phyloP scores from a whole-genome alignment of 2,329 filamentous ascomycete species.

The Pseudogymnoascus sp. region DNA sequence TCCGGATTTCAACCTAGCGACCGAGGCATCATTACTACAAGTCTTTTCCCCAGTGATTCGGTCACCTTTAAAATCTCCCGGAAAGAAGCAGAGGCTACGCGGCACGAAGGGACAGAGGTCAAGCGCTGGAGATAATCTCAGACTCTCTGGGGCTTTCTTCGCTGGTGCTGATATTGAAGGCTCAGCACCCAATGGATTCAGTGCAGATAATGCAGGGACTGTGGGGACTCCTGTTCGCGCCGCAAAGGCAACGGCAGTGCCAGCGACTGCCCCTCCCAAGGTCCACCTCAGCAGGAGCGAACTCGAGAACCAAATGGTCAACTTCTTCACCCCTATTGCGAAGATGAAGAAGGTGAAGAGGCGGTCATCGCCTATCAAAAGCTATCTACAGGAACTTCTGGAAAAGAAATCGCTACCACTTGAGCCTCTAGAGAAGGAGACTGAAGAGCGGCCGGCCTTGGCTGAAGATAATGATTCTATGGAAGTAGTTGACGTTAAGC shows the following conservation, averaged over 20 bases:
- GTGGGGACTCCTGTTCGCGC: neutral
- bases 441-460: neutral
- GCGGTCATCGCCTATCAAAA: conserved; percentile 9
- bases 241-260: neutral
- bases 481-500: neutral
- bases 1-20: neutral
- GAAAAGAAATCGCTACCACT: conserved; percentile 1
- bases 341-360: conserved; percentile 8
- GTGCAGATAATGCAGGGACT: neutral
- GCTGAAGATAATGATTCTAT: neutral
- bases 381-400: conserved; percentile 6
- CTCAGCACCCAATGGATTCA: neutral
- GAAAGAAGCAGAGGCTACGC: neutral
- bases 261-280: conserved; percentile 1
- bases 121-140: neutral
- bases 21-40: neutral
- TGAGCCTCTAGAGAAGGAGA: neutral
- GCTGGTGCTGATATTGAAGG: neutral
- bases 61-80: neutral
- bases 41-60: neutral
- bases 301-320: conserved; percentile 1
- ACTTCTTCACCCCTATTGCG: conserved; percentile 5
- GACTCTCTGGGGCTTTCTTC: conserved; percentile 4
- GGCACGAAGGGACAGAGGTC: neutral
- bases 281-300: conserved; percentile 4